Conservation (phyloP, 805 yeast species). For the Kockiozyma suomiensis region DNA sequence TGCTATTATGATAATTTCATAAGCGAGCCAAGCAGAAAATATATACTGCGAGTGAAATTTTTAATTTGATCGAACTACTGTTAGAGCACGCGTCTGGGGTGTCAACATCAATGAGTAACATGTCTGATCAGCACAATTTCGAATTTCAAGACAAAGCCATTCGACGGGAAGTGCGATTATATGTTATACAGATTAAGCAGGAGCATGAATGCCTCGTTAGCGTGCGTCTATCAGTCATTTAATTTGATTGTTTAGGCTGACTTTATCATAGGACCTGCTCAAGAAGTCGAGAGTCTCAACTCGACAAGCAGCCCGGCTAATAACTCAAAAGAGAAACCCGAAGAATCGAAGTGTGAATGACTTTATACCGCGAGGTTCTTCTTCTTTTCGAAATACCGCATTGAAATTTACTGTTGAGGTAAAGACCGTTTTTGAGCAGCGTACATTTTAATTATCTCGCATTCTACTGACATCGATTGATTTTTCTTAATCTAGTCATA, state of each 20-base stretch:
- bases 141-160: constrained; percentile 23
- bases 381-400: not conserved
- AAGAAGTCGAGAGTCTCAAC: not conserved
- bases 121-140: constrained; percentile 16
- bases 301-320: not conserved
- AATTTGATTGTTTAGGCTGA: not conserved
- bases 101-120: not conserved
- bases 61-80: too few species aligned
- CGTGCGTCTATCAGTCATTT: not conserved
- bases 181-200: constrained; percentile 9
- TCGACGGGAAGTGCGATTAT: constrained; percentile 20
- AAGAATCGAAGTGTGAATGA: not conserved
- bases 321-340: not conserved
- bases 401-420: constrained; percentile 18
- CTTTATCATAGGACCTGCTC: constrained; percentile 4
- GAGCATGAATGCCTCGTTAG: constrained; percentile 18
- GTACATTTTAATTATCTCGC: not conserved
- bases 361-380: not conserved
- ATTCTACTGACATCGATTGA: too few species aligned
- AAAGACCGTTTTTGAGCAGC: not conserved
- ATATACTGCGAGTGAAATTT: too few species aligned
- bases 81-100: not conserved
- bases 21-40: too few species aligned
- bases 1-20: too few species aligned
- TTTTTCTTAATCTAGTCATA: not conserved